Evolutionary conservation across 2,329 filamentous ascomycete species (phyloP).

Genomic region (Ophiostoma novo-ulmi): DNA sequence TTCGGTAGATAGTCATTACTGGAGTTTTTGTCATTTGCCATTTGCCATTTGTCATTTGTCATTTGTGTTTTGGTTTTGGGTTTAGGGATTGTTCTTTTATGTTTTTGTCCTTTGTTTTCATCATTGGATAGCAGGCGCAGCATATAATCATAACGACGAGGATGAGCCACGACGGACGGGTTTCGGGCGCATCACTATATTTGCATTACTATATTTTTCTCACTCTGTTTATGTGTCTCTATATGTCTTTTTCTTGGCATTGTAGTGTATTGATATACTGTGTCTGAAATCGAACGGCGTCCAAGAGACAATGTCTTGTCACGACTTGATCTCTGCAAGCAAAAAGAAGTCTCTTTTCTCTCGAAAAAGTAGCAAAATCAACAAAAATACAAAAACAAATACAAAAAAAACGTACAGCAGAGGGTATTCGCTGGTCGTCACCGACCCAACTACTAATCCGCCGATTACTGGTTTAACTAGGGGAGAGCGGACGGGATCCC

Average conservation of each 20-base stretch:
- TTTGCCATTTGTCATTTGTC: background rate
- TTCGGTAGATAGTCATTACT: constrained; percentile 47
- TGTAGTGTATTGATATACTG: no score
- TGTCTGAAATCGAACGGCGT: no score
- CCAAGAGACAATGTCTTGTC: no score
- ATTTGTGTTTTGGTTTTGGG: constrained; percentile 1
- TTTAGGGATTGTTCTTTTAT: constrained; percentile 10
- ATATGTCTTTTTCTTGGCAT: background rate
- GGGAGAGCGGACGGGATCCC: no score
- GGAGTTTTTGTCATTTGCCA: background rate
- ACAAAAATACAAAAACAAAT: background rate
- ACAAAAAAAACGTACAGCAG: background rate
- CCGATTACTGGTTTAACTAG: no score
- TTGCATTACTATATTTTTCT: background rate
- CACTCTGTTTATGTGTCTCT: background rate
- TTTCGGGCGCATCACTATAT: background rate
- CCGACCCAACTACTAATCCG: no score
- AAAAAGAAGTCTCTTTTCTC: no score
- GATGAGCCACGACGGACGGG: constrained; percentile 5
- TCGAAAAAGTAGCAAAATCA: background rate
- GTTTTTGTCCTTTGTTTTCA: background rate
- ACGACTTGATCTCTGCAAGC: background rate
- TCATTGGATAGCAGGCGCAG: background rate
- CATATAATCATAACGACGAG: constrained; percentile 6
- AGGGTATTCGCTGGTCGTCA: no score